Base-by-base conservation (phyloP, 129 eudicot species). In the Logfia minima region DNA sequence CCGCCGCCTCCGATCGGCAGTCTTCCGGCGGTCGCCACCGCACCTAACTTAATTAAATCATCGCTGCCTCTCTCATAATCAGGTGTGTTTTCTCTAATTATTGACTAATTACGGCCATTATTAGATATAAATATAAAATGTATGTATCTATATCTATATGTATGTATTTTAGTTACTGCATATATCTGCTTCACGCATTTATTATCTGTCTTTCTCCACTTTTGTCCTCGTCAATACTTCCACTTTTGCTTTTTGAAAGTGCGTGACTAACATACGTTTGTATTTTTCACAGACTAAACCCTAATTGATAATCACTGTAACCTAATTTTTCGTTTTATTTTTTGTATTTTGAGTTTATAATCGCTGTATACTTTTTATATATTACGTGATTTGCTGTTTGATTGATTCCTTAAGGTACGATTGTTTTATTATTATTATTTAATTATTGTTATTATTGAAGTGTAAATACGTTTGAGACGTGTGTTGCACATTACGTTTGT, bases 221-320 rank as follows among this genome's bases (percentile, higher is more conserved):
- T 81, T 81, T 81, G 84, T 81, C 80, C 56, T 58, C 66, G 6
- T 7, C 84, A 81, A 75, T 81, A 74, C 80, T 74, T 81, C 84
- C 84, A 81, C 80, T 75, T 81, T 81, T 21, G 18, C 76, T 28
- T 80, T 72, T 53, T 34, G 18, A 48, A 48, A 18, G 55, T 48
- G 17, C 55, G n/a, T 48, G 6, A 48, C 55, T 29, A 78, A 71
- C 56, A 8, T 48, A 45, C 75, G 41, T 41, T 62, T 72, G 11
- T 52, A 9, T 51, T 72, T 23, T 35, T 23, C 24, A 53, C 52
- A 24, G 3, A 24, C 11, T 28, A 75, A 81, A 81, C 80, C 84
- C 84, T 81, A 75, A 75, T 75, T 45, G 68, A 37, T 28, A 29
- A 7, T 37, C 76, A 56, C 65, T 17, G 3, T 39, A 78, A 70